phyloP scores from a whole-genome alignment of 345 rosid species.

The Euphorbia peplus region DNA sequence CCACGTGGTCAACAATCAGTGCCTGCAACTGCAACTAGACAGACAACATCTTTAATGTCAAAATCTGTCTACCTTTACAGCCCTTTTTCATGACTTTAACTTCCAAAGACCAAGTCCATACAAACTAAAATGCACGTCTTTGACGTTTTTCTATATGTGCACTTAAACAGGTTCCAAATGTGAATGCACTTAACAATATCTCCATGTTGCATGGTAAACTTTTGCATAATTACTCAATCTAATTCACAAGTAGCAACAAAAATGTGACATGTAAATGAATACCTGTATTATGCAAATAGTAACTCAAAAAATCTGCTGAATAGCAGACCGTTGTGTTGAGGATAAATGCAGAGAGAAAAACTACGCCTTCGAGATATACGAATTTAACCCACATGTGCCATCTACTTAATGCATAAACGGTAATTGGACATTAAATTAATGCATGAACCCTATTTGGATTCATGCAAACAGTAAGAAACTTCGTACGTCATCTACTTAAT shows the following conservation, averaged over 20 bases:
- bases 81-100: conserved; percentile 15
- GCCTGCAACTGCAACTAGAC: neutral
- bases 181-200: neutral
- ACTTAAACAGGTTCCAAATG: neutral
- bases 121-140: neutral
- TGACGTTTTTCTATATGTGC: neutral
- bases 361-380: neutral
- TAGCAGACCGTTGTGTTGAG: neutral
- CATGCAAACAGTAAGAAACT: too few species aligned
- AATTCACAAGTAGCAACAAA: neutral
- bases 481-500: too few species aligned
- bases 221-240: neutral
- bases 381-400: neutral
- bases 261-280: neutral
- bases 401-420: too few species aligned
- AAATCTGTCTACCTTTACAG: neutral
- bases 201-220: too few species aligned
- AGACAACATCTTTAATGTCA: neutral
- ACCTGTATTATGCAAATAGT: neutral
- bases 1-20: neutral
- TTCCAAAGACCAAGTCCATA: neutral
- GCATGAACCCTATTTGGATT: too few species aligned
- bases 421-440: too few species aligned
- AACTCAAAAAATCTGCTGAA: neutral
- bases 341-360: neutral